Evolutionary conservation across 2,329 filamentous ascomycete genomes (phyloP).

Genomic region (Fusarium citri): DNA sequence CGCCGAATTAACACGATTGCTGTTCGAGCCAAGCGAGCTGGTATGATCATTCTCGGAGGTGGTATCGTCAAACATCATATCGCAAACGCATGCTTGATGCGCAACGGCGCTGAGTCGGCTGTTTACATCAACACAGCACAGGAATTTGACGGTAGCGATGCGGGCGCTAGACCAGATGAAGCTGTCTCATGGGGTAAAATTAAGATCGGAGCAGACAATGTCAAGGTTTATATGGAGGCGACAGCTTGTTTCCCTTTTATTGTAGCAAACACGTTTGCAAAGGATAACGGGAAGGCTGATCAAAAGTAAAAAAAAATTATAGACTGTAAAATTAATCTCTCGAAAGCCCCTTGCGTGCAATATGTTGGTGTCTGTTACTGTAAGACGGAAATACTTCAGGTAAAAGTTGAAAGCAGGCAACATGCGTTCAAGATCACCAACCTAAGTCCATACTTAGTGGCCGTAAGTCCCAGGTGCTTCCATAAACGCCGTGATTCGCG

Average conservation of each 20-base stretch:
- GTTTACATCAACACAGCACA: constrained; percentile 98
- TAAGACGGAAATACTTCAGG: not conserved
- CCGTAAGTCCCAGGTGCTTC: not conserved
- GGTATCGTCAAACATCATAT: constrained; percentile 99
- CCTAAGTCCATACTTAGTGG: not conserved
- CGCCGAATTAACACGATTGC: constrained; percentile 92
- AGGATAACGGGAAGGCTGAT: constrained; percentile 52
- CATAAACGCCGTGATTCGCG: not conserved
- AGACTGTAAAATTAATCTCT: not conserved
- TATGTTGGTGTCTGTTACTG: not conserved
- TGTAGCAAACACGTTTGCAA: constrained; percentile 75
- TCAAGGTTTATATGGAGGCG: constrained; percentile 81
- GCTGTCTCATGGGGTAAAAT: constrained; percentile 99
- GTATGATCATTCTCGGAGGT: constrained; percentile 95
- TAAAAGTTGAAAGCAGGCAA: not conserved
- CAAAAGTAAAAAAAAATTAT: constrained; percentile 18
- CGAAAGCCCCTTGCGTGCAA: not conserved
- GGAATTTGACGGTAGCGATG: constrained; percentile 97
- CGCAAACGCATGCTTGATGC: constrained; percentile 96
- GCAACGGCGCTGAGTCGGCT: constrained; percentile 95
- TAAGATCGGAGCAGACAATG: constrained; percentile 84
- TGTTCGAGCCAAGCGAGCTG: constrained; percentile 85
- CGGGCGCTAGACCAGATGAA: constrained; percentile 93
- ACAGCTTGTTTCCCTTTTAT: constrained; percentile 75
- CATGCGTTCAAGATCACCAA: not conserved